These are phyloP conservation scores for Rutstroemia sydowiana DNA, from an alignment of 2,329 filamentous ascomycete genomes.

Conservation along the genomic window DNA sequence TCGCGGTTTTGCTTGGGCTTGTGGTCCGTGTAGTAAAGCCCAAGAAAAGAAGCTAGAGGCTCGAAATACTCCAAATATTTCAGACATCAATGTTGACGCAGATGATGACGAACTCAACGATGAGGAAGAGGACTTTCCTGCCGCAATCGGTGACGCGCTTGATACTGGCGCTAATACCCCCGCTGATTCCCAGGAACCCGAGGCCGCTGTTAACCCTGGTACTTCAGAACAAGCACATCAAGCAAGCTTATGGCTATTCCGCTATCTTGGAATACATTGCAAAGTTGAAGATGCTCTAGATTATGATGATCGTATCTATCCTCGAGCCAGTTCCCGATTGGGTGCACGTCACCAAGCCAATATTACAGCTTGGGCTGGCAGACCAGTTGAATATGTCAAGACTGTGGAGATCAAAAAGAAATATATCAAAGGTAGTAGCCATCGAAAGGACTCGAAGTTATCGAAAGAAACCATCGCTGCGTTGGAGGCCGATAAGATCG, in stretches of 20 bases:
- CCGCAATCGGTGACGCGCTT: conserved; percentile 40
- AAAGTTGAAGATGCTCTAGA: conserved; percentile 92
- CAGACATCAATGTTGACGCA: conserved; percentile 56
- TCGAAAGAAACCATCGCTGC: conserved; percentile 74
- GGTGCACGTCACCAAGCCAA: conserved; percentile 88
- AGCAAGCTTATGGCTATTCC: conserved; percentile 90
- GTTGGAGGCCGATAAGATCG: conserved; percentile 72
- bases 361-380: conserved; percentile 77
- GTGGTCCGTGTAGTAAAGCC: conserved; percentile 90
- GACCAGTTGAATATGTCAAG: conserved; percentile 84
- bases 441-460: conserved; percentile 65
- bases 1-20: conserved; percentile 96
- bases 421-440: conserved; percentile 46
- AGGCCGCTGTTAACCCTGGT: conserved; percentile 46
- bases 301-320: conserved; percentile 96
- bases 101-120: conserved; percentile 57
- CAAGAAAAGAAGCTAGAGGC: conserved; percentile 90
- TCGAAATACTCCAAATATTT: conserved; percentile 70
- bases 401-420: conserved; percentile 78
- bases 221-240: conserved; percentile 88
- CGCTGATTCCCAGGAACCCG: conserved; percentile 47
- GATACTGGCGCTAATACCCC: conserved; percentile 53
- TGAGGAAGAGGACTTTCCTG: conserved; percentile 65
- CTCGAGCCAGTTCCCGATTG: conserved; percentile 84
- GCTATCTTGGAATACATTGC: conserved; percentile 93